These are phyloP conservation scores for Fusarium sp. DNA, from an alignment of 2,329 filamentous ascomycete genomes.

Conservation along the genomic window DNA sequence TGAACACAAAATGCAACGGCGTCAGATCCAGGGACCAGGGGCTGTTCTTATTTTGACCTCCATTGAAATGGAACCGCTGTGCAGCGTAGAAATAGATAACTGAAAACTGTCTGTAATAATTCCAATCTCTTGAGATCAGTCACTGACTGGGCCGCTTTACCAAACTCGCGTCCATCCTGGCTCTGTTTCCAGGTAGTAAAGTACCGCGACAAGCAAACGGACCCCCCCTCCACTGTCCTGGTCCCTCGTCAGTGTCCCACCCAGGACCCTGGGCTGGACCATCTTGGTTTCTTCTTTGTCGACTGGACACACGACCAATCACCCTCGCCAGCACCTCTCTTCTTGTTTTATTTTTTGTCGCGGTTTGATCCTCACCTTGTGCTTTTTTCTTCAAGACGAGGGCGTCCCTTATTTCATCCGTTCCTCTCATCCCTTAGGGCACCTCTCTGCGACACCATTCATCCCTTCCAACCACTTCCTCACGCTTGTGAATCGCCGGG, in stretches of 20 bases:
- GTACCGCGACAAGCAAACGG: background rate
- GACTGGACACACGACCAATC: background rate
- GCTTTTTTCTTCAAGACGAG: background rate
- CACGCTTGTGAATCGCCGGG: background rate
- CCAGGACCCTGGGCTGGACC: background rate
- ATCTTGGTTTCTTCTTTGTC: background rate
- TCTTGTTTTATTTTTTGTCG: background rate
- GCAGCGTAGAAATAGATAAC: background rate
- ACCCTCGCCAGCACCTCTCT: background rate
- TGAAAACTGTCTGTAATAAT: background rate
- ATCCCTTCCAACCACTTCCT: background rate
- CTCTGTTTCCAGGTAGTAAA: background rate
- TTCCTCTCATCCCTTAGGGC: background rate
- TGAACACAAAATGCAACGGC: background rate
- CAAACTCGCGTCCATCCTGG: background rate
- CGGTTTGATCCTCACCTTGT: background rate
- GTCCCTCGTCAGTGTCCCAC: background rate
- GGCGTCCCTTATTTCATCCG: background rate
- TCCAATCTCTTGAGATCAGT: fast-evolving
- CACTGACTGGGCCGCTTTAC: background rate
- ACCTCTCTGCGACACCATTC: background rate
- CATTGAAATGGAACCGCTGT: background rate
- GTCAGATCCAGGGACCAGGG: background rate
- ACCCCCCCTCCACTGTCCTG: background rate
- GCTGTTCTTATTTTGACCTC: background rate